Evolutionary conservation across 1,139 yeast genomes (phyloP).

Genomic region (Blastobotrys ciferrii): DNA sequence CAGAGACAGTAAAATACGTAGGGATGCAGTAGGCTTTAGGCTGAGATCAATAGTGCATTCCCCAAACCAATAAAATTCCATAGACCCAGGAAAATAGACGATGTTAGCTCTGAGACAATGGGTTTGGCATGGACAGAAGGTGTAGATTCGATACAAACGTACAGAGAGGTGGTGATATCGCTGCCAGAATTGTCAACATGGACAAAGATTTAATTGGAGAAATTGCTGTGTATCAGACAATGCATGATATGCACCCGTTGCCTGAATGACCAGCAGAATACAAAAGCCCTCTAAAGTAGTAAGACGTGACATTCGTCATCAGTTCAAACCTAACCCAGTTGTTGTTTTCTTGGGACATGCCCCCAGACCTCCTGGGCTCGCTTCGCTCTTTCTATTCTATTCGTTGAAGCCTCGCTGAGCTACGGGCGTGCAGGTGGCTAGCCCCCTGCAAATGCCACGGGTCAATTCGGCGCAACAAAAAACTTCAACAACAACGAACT

Average conservation of each 20-base stretch:
- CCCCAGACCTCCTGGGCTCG: too few species aligned
- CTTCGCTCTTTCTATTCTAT: too few species aligned
- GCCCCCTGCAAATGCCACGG: conserved; percentile 76
- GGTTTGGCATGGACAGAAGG: conserved; percentile 77
- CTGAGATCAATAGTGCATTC: conserved; percentile 86
- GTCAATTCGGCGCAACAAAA: conserved; percentile 42
- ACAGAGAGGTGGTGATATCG: conserved; percentile 70
- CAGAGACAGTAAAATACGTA: conserved; percentile 90
- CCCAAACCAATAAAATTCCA: conserved; percentile 80
- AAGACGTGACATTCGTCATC: conserved; percentile 81
- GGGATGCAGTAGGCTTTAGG: conserved; percentile 80
- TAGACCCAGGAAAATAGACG: conserved; percentile 75
- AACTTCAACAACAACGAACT: conserved; percentile 27
- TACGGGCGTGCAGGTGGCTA: too few species aligned
- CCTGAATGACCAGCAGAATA: conserved; percentile 82
- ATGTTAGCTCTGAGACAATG: conserved; percentile 78
- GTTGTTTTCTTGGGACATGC: too few species aligned
- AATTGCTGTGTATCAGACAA: conserved; percentile 65
- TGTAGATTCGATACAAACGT: conserved; percentile 79
- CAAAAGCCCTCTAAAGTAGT: conserved; percentile 92
- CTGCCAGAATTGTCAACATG: conserved; percentile 73
- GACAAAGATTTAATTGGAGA: conserved; percentile 78
- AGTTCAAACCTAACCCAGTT: too few species aligned
- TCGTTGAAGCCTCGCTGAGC: too few species aligned
- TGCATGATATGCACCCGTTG: conserved; percentile 79